Base-by-base conservation (phyloP, 2,329 filamentous ascomycete genomes). In the Pseudogymnoascus sp. region DNA sequence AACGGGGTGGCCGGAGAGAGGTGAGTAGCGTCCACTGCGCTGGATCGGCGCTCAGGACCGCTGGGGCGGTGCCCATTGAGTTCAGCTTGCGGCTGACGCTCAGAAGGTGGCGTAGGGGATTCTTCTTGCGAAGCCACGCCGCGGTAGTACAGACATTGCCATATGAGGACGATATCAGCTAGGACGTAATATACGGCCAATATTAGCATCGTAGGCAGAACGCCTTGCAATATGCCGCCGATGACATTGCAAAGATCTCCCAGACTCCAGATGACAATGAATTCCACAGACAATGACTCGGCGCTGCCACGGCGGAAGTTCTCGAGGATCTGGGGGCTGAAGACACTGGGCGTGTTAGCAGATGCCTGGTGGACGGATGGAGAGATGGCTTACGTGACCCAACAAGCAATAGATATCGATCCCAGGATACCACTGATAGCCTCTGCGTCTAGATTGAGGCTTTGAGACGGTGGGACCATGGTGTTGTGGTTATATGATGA, bases 241-340 rank as follows among this genome's bases (percentile, higher is more conserved):
- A 95, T 79, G 64, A 96, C 95, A 71, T 97, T 97, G 79, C 96
- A 96, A 65, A 96, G 85, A 84, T 99, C 94, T 58, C 94, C 94
- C 1, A 86, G 79, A 2, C 96, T 81, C 94, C 94, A 99, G 68
- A 95, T 83, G 62, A 95, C 85, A 69, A 97, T 85, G 76, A 97
- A 99, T 60, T 92, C 86, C 12, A 96, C 82, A 0, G 90, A 95
- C 1, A 97, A 79, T 2, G 91, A 92, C 71, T 96, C 90, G 61
- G 91, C 90, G 38, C 88, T 95, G 65, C 83, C 78, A 60, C 91
- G 83, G 64, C 85, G 86, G 75, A 96, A 96, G 71, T 96, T 96
- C 70, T 96, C 90, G 67, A 96, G 86, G 67, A 99, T 96, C 68
- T 99, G 94, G 2, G 94, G 94, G 0, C 90, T 94, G 76, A 96